A percentile compares a stretch with the other conserved stretches of the same genome.
Conservation (phyloP, 176 grass and related monocot species). For the Carex kokanica region DNA sequence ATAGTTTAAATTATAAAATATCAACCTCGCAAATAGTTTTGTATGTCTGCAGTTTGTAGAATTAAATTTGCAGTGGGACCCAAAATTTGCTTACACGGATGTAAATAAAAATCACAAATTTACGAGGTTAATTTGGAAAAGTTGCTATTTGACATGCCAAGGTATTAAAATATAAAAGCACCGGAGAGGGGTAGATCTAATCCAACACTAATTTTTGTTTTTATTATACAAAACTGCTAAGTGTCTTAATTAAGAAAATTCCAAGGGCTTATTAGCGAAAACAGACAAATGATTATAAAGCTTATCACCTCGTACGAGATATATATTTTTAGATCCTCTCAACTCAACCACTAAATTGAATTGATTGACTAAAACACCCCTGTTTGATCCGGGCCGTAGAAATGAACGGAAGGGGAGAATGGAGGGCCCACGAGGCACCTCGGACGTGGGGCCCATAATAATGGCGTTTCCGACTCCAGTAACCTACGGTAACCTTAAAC, state of each 20-base stretch:
- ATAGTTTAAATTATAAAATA: neutral
- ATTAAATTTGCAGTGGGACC: neutral
- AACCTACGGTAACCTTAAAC: conserved; percentile 28
- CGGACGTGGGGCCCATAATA: neutral
- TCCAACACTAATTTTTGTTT: neutral
- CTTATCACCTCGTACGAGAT: conserved; percentile 32
- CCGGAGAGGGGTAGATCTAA: neutral
- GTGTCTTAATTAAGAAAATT: neutral
- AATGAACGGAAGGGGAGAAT: conserved; percentile 1
- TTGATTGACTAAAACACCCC: conserved; percentile 8
- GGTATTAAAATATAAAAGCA: neutral
- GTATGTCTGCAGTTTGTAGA: neutral
- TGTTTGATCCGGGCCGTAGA: neutral
- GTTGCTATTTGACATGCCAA: neutral
- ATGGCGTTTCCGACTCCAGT: conserved; percentile 23
- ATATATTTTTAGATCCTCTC: neutral
- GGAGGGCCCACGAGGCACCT: neutral
- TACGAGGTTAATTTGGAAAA: neutral
- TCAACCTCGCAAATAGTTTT: neutral
- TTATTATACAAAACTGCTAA: neutral
- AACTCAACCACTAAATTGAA: neutral
- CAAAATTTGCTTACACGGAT: neutral
- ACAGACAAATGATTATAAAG: conserved; percentile 5
- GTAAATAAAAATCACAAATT: neutral
- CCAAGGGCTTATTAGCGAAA: neutral